phyloP scores from a whole-genome alignment of 257 asterid species.

The Petunia axillaris region DNA sequence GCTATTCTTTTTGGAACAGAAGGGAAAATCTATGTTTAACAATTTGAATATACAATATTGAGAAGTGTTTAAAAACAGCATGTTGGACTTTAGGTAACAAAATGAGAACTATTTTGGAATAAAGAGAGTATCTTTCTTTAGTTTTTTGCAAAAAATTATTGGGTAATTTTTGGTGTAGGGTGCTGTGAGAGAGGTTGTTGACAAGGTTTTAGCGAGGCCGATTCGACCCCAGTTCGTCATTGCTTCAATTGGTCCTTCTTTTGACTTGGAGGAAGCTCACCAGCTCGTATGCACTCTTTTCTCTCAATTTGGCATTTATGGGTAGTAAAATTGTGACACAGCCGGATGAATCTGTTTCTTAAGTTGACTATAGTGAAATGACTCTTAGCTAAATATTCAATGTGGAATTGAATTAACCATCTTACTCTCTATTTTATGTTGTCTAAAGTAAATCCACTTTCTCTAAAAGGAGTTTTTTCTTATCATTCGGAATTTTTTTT shows the following conservation, averaged over 20 bases:
- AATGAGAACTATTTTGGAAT: neutral
- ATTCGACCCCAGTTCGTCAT: constrained; percentile 88
- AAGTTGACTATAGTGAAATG: neutral
- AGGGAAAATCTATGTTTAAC: neutral
- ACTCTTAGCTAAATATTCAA: neutral
- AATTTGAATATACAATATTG: neutral
- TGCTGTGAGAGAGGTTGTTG: constrained; percentile 78
- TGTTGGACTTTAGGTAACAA: neutral
- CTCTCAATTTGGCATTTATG: neutral
- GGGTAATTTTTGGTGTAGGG: constrained; percentile 40
- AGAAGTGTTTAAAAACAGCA: neutral
- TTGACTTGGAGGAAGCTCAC: constrained; percentile 49
- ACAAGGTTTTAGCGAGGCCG: constrained; percentile 69
- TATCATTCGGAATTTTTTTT: neutral
- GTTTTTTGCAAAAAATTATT: neutral
- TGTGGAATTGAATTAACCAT: neutral
- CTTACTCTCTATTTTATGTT: constrained; percentile 10
- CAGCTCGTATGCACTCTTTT: constrained; percentile 44
- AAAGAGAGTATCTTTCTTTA: constrained; percentile 7
- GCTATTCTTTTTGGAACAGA: neutral
- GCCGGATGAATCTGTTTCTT: neutral
- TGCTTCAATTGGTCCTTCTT: constrained; percentile 64
- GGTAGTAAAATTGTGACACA: neutral
- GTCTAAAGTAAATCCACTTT: neutral
- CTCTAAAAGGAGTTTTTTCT: neutral